phyloP scores from a whole-genome alignment of 2,329 filamentous ascomycete genomes.

The Neoscytalidium dimidiatum region DNA sequence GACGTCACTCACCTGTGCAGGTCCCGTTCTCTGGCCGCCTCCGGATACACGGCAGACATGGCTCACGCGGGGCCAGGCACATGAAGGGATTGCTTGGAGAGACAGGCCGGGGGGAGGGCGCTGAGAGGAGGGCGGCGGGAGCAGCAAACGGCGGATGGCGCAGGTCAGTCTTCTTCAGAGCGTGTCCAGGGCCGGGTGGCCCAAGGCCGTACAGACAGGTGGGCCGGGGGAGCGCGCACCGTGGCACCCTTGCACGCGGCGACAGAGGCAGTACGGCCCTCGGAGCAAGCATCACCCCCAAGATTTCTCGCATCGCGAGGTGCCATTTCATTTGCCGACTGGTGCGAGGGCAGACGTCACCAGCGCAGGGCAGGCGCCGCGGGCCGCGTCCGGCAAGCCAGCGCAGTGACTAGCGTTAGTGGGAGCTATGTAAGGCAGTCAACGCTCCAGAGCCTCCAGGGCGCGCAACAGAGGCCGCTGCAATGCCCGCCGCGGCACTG shows the following conservation, averaged over 20 bases:
- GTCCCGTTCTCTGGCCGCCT: constrained; percentile 21
- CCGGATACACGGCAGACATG: constrained; percentile 17
- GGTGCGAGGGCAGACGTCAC: neutral
- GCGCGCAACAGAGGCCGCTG: neutral
- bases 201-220: neutral
- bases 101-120: neutral
- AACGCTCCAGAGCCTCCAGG: neutral
- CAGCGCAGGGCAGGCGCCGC: neutral
- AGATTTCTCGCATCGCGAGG: constrained; percentile 2
- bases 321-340: neutral
- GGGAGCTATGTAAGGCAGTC: no score
- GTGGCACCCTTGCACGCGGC: neutral
- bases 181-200: neutral
- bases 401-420: neutral
- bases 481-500: no score
- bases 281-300: neutral
- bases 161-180: neutral
- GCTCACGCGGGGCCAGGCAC: neutral
- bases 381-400: neutral
- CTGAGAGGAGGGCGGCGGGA: neutral
- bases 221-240: neutral
- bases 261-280: neutral
- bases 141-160: neutral
- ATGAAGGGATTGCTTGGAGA: neutral
- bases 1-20: constrained; percentile 18